Conservation (phyloP, 1,284 basidiomycete genomes). For the Cutaneotrichosporon mucoides region DNA sequence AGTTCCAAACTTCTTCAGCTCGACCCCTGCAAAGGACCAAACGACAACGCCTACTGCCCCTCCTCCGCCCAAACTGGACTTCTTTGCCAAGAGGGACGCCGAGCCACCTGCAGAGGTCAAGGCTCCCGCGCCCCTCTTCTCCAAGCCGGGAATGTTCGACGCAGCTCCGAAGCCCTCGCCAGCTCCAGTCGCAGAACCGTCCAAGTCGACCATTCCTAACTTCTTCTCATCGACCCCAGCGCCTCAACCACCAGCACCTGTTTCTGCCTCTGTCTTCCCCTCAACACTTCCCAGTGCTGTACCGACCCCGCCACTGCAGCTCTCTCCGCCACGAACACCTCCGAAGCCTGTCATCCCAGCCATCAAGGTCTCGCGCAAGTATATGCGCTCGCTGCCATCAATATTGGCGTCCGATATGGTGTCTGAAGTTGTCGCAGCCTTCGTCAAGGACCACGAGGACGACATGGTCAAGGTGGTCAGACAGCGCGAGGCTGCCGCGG, state of each 20-base stretch:
- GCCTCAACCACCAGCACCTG: neutral
- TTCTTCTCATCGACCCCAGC: constrained; percentile 20
- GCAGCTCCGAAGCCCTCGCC: neutral
- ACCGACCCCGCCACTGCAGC: constrained; percentile 1
- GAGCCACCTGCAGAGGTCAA: neutral
- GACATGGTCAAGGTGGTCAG: constrained; percentile 21
- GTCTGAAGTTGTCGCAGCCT: constrained; percentile 20
- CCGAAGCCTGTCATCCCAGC: constrained; percentile 5
- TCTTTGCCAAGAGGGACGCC: constrained; percentile 4
- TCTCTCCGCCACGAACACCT: constrained; percentile 3
- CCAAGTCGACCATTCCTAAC: constrained; percentile 4
- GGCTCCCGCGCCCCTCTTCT: neutral
- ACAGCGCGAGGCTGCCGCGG: constrained; percentile 22
- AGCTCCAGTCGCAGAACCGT: neutral
- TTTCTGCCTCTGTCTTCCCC: neutral
- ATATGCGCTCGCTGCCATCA: constrained; percentile 11
- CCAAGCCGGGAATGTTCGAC: neutral
- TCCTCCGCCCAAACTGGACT: constrained; percentile 3
- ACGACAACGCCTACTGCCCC: constrained; percentile 1
- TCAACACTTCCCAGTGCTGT: neutral
- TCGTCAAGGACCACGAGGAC: constrained; percentile 18
- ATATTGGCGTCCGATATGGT: constrained; percentile 25
- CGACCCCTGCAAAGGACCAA: neutral
- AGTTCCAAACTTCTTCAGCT: neutral
- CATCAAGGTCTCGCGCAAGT: constrained; percentile 11